Conservation (phyloP, 768 basidiomycete genomes). For the Boletus speciosus region DNA sequence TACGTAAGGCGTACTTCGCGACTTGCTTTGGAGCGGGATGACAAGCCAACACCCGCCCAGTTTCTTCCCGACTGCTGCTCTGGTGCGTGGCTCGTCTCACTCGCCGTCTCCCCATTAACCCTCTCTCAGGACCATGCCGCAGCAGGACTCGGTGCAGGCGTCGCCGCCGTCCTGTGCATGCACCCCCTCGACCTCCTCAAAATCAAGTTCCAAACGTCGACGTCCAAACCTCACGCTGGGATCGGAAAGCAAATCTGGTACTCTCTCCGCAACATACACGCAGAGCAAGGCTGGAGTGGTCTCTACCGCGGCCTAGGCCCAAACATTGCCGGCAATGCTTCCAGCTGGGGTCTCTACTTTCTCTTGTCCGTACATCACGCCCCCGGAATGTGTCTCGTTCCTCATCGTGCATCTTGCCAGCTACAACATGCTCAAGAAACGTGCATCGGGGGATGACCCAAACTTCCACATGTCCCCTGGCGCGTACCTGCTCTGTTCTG, state of each 20-base stretch:
- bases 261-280: conserved; percentile 70
- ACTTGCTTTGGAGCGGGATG: conserved; percentile 21
- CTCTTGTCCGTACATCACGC: conserved; percentile 63
- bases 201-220: conserved; percentile 88
- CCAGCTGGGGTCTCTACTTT: conserved; percentile 98
- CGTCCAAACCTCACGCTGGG: conserved; percentile 54
- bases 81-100: conserved; percentile 17
- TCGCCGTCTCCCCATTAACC: not conserved
- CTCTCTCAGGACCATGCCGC: conserved; percentile 85
- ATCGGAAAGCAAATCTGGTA: conserved; percentile 73
- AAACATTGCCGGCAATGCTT: conserved; percentile 92
- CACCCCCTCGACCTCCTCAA: conserved; percentile 97
- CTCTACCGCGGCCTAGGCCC: conserved; percentile 87
- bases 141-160: conserved; percentile 90
- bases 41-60: conserved; percentile 32
- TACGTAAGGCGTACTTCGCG: conserved; percentile 14
- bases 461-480: conserved; percentile 66
- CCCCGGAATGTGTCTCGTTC: not conserved
- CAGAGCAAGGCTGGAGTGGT: conserved; percentile 73
- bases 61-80: conserved; percentile 40
- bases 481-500: conserved; percentile 83
- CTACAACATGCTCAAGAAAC: conserved; percentile 90
- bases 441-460: conserved; percentile 65
- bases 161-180: conserved; percentile 91
- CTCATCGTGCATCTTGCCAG: conserved; percentile 38